phyloP scores from a whole-genome alignment of 768 basidiomycete species.

The Podaxis sp. region DNA sequence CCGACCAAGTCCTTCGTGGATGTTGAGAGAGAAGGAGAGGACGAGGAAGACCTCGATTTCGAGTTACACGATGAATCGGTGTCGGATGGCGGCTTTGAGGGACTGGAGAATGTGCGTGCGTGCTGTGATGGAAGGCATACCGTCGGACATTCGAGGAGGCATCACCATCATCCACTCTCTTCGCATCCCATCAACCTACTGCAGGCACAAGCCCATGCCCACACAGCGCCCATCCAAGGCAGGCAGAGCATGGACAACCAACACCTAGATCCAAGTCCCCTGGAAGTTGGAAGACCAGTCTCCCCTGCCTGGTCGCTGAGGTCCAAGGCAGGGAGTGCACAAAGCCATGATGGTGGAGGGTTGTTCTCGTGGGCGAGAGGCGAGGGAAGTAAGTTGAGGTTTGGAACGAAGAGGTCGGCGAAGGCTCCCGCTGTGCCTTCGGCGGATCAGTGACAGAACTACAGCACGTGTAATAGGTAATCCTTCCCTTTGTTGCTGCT shows the following conservation, averaged over 20 bases:
- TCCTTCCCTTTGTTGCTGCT: not conserved
- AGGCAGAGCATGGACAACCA: slow-evolving; percentile 40
- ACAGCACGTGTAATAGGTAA: not conserved
- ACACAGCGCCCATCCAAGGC: slow-evolving; percentile 26
- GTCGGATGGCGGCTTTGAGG: slow-evolving; percentile 83
- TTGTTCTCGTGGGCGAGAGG: slow-evolving; percentile 66
- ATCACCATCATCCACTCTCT: slow-evolving; percentile 52
- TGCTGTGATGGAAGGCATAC: slow-evolving; percentile 88
- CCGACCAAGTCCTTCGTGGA: slow-evolving; percentile 68
- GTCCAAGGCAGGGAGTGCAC: slow-evolving; percentile 69
- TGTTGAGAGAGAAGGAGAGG: slow-evolving; percentile 29
- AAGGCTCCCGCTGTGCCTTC: slow-evolving; percentile 35
- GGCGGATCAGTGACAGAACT: slow-evolving; percentile 5
- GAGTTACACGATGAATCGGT: slow-evolving; percentile 73
- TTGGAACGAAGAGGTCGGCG: slow-evolving; percentile 63
- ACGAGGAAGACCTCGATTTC: slow-evolving; percentile 64
- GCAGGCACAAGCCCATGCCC: slow-evolving; percentile 9
- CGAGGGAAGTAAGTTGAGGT: slow-evolving; percentile 64
- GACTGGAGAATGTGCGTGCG: slow-evolving; percentile 91
- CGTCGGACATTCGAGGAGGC: slow-evolving; percentile 58
- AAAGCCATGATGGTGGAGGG: slow-evolving; percentile 60
- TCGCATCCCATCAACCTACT: slow-evolving; percentile 16
- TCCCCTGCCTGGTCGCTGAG: slow-evolving; percentile 88
- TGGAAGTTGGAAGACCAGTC: slow-evolving; percentile 53
- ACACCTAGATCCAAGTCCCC: slow-evolving; percentile 44